Percentiles rank a stretch among this genome's conserved stretches.
These are phyloP conservation scores for Pythium folliculosum DNA, from an alignment of 352 stramenopile genomes.

Conservation along the genomic window DNA sequence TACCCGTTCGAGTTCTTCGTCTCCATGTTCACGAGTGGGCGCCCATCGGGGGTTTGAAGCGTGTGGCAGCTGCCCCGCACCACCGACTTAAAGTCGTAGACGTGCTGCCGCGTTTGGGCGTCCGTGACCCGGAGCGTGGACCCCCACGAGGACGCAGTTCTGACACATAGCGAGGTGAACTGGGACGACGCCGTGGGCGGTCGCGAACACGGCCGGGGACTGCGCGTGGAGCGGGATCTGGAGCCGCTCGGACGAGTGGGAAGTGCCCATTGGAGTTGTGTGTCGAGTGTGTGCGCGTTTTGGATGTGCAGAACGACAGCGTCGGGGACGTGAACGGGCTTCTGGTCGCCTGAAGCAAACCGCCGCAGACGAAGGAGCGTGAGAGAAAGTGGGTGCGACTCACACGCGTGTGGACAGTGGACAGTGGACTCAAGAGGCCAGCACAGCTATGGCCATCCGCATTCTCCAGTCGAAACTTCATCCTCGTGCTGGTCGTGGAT, in stretches of 20 bases:
- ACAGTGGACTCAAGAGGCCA: too few species aligned
- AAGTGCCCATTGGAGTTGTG: conserved; percentile 1
- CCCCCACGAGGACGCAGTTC: not conserved
- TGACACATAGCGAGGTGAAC: conserved; percentile 12
- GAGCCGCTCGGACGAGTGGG: conserved; percentile 6
- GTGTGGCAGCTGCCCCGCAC: not conserved
- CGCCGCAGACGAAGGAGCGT: too few species aligned
- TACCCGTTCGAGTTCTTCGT: not conserved
- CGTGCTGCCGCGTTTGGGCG: not conserved
- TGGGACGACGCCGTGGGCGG: not conserved
- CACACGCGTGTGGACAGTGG: too few species aligned
- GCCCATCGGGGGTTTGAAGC: not conserved
- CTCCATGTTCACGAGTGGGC: not conserved
- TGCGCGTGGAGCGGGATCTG: conserved; percentile 14
- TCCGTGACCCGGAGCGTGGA: not conserved
- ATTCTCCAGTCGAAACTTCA: too few species aligned
- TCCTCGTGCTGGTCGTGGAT: too few species aligned
- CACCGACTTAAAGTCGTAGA: conserved; percentile 2
- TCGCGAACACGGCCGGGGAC: conserved; percentile 8
- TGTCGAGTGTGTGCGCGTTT: too few species aligned
- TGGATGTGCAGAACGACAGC: not conserved
- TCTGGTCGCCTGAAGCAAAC: too few species aligned
- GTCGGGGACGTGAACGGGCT: too few species aligned
- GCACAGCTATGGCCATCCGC: too few species aligned
- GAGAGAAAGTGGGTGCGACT: too few species aligned